These are phyloP conservation scores for Linum tenue DNA, from an alignment of 345 rosid genomes.

Conservation along the genomic window DNA sequence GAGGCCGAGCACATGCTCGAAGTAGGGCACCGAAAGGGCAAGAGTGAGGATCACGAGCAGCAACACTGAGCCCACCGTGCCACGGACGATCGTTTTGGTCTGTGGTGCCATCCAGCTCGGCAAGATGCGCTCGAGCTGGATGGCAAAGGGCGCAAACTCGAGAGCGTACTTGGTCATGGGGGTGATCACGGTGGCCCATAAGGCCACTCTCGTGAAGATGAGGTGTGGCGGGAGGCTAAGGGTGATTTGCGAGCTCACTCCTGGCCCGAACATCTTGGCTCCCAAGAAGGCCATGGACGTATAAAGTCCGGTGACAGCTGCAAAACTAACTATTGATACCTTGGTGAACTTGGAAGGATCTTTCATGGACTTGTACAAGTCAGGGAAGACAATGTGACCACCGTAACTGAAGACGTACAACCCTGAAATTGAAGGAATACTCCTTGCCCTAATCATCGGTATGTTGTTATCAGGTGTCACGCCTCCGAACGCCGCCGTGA, in stretches of 20 bases:
- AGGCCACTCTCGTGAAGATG: slow-evolving; percentile 52
- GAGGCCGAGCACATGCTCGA: slow-evolving; percentile 60
- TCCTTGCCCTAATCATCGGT: slow-evolving; percentile 33
- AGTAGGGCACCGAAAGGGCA: slow-evolving; percentile 55
- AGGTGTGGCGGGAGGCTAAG: slow-evolving; percentile 56
- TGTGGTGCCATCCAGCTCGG: slow-evolving; percentile 34
- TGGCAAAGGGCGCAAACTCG: slow-evolving; percentile 67
- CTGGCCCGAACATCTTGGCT: slow-evolving; percentile 57
- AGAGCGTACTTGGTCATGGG: slow-evolving; percentile 82
- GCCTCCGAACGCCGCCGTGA: slow-evolving; percentile 43
- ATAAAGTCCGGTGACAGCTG: slow-evolving; percentile 42
- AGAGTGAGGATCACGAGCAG: slow-evolving; percentile 41
- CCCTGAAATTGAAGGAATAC: slow-evolving; percentile 60
- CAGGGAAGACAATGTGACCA: slow-evolving; percentile 73
- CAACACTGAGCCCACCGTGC: slow-evolving; percentile 41
- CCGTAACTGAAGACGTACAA: slow-evolving; percentile 56
- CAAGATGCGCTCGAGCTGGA: slow-evolving; percentile 50
- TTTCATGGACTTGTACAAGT: slow-evolving; percentile 64
- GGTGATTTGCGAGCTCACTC: slow-evolving; percentile 56
- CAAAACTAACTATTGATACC: slow-evolving; percentile 71
- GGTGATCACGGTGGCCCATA: slow-evolving; percentile 69
- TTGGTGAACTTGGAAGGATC: slow-evolving; percentile 69
- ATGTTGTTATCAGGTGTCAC: slow-evolving; percentile 32
- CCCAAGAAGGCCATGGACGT: slow-evolving; percentile 57
- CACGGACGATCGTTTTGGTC: slow-evolving; percentile 35